Conservation (phyloP, 2,329 filamentous ascomycete genomes). For the Aspergillus transmontanensis region DNA sequence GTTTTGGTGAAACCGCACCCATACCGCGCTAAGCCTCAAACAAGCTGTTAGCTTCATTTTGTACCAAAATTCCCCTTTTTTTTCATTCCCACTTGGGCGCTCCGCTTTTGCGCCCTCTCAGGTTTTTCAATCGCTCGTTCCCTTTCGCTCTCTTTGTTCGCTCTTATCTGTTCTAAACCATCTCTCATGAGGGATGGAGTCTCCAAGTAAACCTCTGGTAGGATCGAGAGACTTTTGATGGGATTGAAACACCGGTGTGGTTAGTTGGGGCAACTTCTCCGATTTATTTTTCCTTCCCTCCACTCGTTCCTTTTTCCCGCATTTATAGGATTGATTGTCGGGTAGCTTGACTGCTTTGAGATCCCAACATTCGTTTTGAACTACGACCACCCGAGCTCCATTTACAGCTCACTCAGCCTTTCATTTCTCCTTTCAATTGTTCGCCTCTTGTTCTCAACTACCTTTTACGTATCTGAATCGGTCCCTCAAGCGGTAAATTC, state of each 20-base stretch:
- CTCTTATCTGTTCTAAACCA: slow-evolving; percentile 12
- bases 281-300: slow-evolving; percentile 13
- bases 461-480: slow-evolving; percentile 1
- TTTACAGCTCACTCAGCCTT: neutral
- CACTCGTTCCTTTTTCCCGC: slow-evolving; percentile 17
- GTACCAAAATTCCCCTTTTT: slow-evolving; percentile 5
- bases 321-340: slow-evolving; percentile 9
- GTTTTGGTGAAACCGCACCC: neutral
- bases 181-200: slow-evolving; percentile 20
- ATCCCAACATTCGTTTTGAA: slow-evolving; percentile 8
- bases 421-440: neutral
- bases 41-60: slow-evolving; percentile 18
- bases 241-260: slow-evolving; percentile 16
- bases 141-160: slow-evolving; percentile 10
- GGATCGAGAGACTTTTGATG: slow-evolving; percentile 29
- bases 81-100: slow-evolving; percentile 23
- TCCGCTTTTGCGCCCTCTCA: slow-evolving; percentile 19
- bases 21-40: slow-evolving; percentile 20
- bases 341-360: slow-evolving; percentile 13
- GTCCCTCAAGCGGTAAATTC: slow-evolving; percentile 1
- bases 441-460: neutral
- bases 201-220: slow-evolving; percentile 31
- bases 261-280: slow-evolving; percentile 17
- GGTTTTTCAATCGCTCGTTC: slow-evolving; percentile 12
- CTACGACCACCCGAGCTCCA: slow-evolving; percentile 2